Evolutionary conservation across 2,329 filamentous ascomycete species (phyloP).

Genomic region (Didymella glomerata): DNA sequence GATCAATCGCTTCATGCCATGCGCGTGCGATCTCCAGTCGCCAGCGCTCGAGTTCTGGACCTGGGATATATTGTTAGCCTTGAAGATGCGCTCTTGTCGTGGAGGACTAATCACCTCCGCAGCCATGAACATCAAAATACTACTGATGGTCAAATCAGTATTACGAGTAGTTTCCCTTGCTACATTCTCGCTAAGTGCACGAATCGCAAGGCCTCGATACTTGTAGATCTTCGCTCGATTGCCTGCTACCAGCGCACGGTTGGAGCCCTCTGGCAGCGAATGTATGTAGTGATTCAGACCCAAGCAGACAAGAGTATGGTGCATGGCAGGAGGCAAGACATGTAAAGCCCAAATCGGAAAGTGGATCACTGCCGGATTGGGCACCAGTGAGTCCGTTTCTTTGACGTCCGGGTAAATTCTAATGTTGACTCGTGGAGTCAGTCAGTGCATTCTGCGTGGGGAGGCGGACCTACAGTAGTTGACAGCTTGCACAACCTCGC

Average conservation of each 20-base stretch:
- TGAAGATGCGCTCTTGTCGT: not conserved
- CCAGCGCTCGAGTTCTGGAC: slow-evolving; percentile 35
- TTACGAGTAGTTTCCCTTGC: slow-evolving; percentile 35
- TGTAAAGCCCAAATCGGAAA: slow-evolving; percentile 40
- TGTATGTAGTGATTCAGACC: slow-evolving; percentile 39
- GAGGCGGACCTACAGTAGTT: slow-evolving; percentile 38
- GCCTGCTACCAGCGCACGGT: slow-evolving; percentile 16
- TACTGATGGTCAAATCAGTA: slow-evolving; percentile 39
- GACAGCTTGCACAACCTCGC: slow-evolving; percentile 43
- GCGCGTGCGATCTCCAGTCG: slow-evolving; percentile 41
- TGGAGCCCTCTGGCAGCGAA: slow-evolving; percentile 23
- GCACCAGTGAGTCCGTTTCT: slow-evolving; percentile 28
- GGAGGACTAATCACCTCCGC: slow-evolving; percentile 32
- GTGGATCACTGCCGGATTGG: slow-evolving; percentile 38
- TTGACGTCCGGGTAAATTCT: slow-evolving; percentile 35
- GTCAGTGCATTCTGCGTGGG: not conserved
- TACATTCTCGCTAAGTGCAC: slow-evolving; percentile 35
- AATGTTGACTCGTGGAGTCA: slow-evolving; percentile 34
- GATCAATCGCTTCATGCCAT: slow-evolving; percentile 38
- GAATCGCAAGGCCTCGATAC: slow-evolving; percentile 42
- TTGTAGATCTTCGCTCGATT: slow-evolving; percentile 38
- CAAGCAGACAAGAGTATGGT: slow-evolving; percentile 41
- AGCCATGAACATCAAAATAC: slow-evolving; percentile 42
- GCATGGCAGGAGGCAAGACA: slow-evolving; percentile 40
- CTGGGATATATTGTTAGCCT: slow-evolving; percentile 20